Conservation (phyloP, 2,329 filamentous ascomycete genomes). For the Lachnum nothofagi region DNA sequence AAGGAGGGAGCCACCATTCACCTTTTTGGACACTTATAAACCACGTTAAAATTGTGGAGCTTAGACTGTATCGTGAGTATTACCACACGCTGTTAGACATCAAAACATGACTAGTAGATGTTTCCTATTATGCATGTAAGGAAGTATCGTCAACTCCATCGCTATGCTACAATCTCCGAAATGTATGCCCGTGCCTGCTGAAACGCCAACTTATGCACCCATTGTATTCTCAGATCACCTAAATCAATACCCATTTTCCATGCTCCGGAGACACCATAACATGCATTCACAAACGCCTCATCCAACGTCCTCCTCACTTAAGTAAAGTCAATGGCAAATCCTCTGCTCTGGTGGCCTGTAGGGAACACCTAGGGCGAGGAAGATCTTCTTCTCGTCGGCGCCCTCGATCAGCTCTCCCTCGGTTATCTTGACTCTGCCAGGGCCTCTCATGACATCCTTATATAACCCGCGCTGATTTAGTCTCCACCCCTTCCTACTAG, state of each 20-base stretch:
- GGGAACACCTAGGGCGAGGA: slow-evolving; percentile 74
- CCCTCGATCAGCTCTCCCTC: slow-evolving; percentile 70
- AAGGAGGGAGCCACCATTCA: too few relatives aligned
- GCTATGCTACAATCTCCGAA: background rate
- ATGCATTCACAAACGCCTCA: background rate
- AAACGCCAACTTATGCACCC: background rate
- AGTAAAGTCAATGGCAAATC: slow-evolving; percentile 60
- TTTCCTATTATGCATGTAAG: too few relatives aligned
- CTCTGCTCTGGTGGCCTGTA: slow-evolving; percentile 75
- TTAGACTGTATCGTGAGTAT: too few relatives aligned
- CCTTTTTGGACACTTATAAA: too few relatives aligned
- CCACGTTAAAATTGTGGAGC: too few relatives aligned
- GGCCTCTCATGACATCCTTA: slow-evolving; percentile 59
- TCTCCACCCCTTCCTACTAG: slow-evolving; percentile 74
- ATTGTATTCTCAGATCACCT: too few relatives aligned
- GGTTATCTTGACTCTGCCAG: slow-evolving; percentile 53
- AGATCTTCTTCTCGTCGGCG: slow-evolving; percentile 71
- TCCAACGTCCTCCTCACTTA: background rate
- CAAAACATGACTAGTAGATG: too few relatives aligned
- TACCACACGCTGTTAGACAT: too few relatives aligned
- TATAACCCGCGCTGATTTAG: slow-evolving; percentile 81
- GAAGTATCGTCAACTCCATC: background rate
- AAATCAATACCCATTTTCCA: too few relatives aligned
- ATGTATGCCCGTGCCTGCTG: background rate
- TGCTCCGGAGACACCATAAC: too few relatives aligned